Evolutionary conservation across 768 basidiomycete genomes (phyloP).

Genomic region (Boletus sensibilis): DNA sequence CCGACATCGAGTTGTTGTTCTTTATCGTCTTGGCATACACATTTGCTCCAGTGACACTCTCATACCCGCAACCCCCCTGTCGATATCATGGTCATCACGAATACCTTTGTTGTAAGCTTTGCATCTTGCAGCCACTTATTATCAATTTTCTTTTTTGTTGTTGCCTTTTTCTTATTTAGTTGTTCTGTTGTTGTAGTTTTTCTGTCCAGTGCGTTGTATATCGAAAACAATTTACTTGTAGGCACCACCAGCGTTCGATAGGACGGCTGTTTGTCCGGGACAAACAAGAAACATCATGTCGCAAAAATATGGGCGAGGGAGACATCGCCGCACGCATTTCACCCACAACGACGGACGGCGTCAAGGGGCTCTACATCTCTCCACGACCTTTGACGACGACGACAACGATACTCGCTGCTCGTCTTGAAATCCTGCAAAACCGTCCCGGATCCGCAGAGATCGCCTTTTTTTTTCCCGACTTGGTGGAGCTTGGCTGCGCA

Average conservation of each 20-base stretch:
- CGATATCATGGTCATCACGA: slow-evolving; percentile 6
- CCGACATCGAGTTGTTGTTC: not conserved
- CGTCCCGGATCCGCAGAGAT: slow-evolving; percentile 67
- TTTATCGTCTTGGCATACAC: slow-evolving; percentile 7
- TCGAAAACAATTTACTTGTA: not conserved
- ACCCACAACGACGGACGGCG: slow-evolving; percentile 19
- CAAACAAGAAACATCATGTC: slow-evolving; percentile 38
- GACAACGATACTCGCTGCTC: not conserved
- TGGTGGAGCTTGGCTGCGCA: not conserved
- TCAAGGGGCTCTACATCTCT: slow-evolving; percentile 10
- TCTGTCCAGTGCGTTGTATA: not conserved
- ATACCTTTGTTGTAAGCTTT: slow-evolving; percentile 11
- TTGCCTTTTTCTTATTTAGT: not conserved
- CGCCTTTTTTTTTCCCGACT: slow-evolving; percentile 29
- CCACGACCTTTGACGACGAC: slow-evolving; percentile 4
- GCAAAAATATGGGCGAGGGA: slow-evolving; percentile 33
- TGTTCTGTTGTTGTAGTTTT: slow-evolving; percentile 5
- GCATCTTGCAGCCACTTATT: not conserved
- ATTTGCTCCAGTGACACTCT: slow-evolving; percentile 12
- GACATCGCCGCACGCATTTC: slow-evolving; percentile 25
- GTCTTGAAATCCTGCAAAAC: slow-evolving; percentile 64
- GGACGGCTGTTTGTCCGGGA: slow-evolving; percentile 29
- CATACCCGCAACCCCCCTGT: slow-evolving; percentile 11
- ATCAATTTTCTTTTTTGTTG: not conserved
- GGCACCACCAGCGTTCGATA: slow-evolving; percentile 3